Percentiles rank a stretch among this genome's conserved stretches.
Evolutionary conservation across 148 eudicot species (phyloP).

Genomic region (Nepenthes mirabilis): DNA sequence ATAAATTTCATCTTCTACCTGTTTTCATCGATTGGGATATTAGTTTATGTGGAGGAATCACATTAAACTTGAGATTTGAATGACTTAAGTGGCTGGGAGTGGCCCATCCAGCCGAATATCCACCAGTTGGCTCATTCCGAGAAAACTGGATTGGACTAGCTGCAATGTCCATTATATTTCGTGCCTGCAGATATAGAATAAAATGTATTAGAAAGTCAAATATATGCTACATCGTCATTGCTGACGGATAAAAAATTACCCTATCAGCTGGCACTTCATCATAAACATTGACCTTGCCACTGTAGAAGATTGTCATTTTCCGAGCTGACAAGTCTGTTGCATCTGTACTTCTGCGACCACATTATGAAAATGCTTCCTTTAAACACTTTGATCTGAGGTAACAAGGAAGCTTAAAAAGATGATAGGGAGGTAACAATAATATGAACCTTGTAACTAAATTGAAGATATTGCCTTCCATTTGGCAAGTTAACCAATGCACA

Average conservation of each 20-base stretch:
- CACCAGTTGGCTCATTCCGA: slow-evolving; percentile 32
- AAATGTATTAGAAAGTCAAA: slow-evolving; percentile 1
- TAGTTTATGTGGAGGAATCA: slow-evolving; percentile 15
- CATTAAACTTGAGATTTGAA: slow-evolving; percentile 24
- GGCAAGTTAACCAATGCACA: too few species aligned
- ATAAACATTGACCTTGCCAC: slow-evolving; percentile 88
- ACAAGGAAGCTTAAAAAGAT: too few species aligned
- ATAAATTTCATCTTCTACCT: slow-evolving; percentile 13
- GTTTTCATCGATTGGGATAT: slow-evolving; percentile 12
- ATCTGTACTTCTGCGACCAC: slow-evolving; percentile 42
- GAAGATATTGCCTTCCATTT: too few species aligned
- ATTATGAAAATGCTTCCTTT: slow-evolving; percentile 3
- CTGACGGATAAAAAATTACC: slow-evolving; percentile 30
- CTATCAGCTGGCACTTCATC: slow-evolving; percentile 70
- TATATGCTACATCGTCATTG: background rate
- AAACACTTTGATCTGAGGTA: background rate
- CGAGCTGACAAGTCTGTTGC: slow-evolving; percentile 26
- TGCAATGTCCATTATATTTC: slow-evolving; percentile 61
- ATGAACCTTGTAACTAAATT: too few species aligned
- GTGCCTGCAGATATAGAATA: slow-evolving; percentile 46
- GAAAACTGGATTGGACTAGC: slow-evolving; percentile 53
- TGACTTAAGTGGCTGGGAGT: slow-evolving; percentile 28
- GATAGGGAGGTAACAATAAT: too few species aligned
- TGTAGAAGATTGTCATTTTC: slow-evolving; percentile 81
- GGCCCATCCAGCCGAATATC: slow-evolving; percentile 23